Evolutionary conservation across 495 filamentous ascomycete species (phyloP), one percentile per base, ranked within the genome.

Genomic region (Talaromyces nanjingensis): DNA sequence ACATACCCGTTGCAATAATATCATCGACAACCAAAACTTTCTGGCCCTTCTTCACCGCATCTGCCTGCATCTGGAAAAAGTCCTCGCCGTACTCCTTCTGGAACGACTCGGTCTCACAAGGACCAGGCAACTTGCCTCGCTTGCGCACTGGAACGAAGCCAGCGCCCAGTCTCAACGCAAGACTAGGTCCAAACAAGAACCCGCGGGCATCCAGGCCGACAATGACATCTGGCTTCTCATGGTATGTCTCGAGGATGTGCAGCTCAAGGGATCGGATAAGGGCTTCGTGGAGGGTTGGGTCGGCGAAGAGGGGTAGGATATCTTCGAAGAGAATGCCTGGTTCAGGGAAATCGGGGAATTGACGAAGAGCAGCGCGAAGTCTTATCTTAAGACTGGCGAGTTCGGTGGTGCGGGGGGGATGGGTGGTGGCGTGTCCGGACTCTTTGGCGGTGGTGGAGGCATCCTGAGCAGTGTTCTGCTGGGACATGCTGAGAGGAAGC

Each of bases 51-150:
- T 90, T 89, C 70, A 98, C 86, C 12, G 87, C 86, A 74, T 87
- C 92, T 59, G 77, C 78, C 79, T 99, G 96, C 79, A 98, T 96
- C 83, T 98, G 89, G 80, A 99, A 98, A 72, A 87, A 90, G 74
- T 99, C 96, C 79, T 88, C 84, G 27, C 96, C 96, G 73, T 99
- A 99, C 78, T 99, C 96, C 83, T 99, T 99, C 74, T 91, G 79
- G 74, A 89, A 99, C 62, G 76, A 78, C 67, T 92, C 92, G 63
- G 89, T 92, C 66, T 88, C 85, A 68, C 87, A 92, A 53, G 89
- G 85, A 63, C 96, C 96, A 4, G 96, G 96, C 67, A 99, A 84
- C 84, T 99, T 99, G 68, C 96, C 96, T 78, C 89, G 80, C 84
- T 99, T 99, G 71, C 96, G 84, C 59, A 97, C 91, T 6, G 96